phyloP scores from a whole-genome alignment of 2,329 filamentous ascomycete species.

The Phoma herbarum region DNA sequence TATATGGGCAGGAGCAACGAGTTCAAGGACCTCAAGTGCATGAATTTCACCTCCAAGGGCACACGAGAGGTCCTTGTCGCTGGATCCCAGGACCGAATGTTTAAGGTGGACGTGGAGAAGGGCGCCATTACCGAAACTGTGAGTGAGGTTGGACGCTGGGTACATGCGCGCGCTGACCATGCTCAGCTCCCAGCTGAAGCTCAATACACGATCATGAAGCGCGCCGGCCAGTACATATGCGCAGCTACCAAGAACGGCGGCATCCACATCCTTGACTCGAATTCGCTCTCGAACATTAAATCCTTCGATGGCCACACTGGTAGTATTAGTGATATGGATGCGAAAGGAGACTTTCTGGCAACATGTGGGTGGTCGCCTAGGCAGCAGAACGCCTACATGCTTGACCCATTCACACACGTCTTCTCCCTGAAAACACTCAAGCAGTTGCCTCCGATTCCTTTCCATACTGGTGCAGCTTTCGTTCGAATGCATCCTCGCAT shows the following conservation, averaged over 20 bases:
- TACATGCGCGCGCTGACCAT: slow-evolving; percentile 35
- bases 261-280: slow-evolving; percentile 85
- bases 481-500: slow-evolving; percentile 97
- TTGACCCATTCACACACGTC: slow-evolving; percentile 93
- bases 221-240: slow-evolving; percentile 84
- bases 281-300: slow-evolving; percentile 79
- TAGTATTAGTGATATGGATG: slow-evolving; percentile 95
- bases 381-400: slow-evolving; percentile 79
- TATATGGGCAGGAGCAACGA: slow-evolving; percentile 65
- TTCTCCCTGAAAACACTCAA: slow-evolving; percentile 93
- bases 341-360: slow-evolving; percentile 91
- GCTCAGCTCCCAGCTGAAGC: slow-evolving; percentile 72
- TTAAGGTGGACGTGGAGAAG: slow-evolving; percentile 73
- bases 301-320: slow-evolving; percentile 91
- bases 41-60: slow-evolving; percentile 91
- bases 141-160: slow-evolving; percentile 14
- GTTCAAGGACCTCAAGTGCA: slow-evolving; percentile 89
- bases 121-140: slow-evolving; percentile 55
- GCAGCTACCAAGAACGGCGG: slow-evolving; percentile 84
- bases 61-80: slow-evolving; percentile 86
- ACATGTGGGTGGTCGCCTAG: slow-evolving; percentile 93
- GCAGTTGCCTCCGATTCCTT: slow-evolving; percentile 89
- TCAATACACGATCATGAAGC: slow-evolving; percentile 91
- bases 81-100: slow-evolving; percentile 86
- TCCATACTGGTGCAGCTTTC: slow-evolving; percentile 89